Evolutionary conservation across 257 asterid genomes (phyloP), one percentile per base, ranked within the genome.

Genomic region (Capsicum pubescens): DNA sequence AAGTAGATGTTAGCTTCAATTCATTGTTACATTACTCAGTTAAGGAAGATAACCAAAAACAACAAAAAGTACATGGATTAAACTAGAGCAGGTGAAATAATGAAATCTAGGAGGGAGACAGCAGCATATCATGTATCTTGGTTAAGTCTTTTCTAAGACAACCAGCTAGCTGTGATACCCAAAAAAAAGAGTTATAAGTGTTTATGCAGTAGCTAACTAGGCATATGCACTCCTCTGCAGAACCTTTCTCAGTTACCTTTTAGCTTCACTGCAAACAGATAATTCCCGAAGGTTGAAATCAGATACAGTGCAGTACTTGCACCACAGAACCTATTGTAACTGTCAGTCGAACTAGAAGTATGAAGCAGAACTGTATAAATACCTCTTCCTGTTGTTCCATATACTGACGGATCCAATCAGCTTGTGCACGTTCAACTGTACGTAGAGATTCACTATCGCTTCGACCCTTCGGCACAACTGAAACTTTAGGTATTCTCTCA

Each of bases 331-430:
- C 80, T 13, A 74, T 26, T 42, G 42, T 50, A 50, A 19, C 60
- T 0, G 1, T 56, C 44, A 19, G 13, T 14, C 46, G 6, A 76
- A 76, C 64, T 26, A 76, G 14, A 76, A 76, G 48, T 54, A 52
- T 26, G 48, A 82, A 54, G 32, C 54, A 82, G 39, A 67, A 19
- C 50, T 66, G 48, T 70, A 55, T 50, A 87, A 54, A 56, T 86
- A 96, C 99, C 98, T 94, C 98, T 88, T 95, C 98, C 87, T 94
- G 98, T 67, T 89, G 97, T 88, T 93, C 95, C 97, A 96, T 88
- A 86, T 96, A 96, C 84, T 88, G 97, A 79, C 93, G 98, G 84
- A 94, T 94, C 99, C 98, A 96, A 84, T 92, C 97, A 63, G 98
- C 98, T 90, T 96, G 99, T 81, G 97, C 87, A 56, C 79, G 92